phyloP scores from a whole-genome alignment of 331 rosid species.

The Erythrophleum ivorense region DNA sequence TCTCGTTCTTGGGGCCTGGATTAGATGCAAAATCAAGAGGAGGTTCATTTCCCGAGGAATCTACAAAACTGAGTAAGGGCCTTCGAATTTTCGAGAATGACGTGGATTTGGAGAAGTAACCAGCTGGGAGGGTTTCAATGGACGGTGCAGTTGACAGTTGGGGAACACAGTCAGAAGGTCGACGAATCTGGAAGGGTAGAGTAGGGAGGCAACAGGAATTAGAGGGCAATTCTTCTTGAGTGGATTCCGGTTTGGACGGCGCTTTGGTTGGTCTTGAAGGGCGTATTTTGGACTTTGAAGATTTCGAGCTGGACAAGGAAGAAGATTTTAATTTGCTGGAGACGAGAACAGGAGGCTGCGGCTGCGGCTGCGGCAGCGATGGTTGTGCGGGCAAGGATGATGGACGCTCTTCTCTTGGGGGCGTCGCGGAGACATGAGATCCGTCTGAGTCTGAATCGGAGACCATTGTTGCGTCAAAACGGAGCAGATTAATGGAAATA shows the following conservation, averaged over 20 bases:
- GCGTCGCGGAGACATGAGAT: slow-evolving; percentile 90
- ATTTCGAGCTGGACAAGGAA: slow-evolving; percentile 40
- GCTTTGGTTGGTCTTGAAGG: slow-evolving; percentile 32
- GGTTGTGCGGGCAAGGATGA: slow-evolving; percentile 41
- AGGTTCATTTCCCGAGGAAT: slow-evolving; percentile 42
- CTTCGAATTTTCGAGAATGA: slow-evolving; percentile 71
- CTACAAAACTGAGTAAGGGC: slow-evolving; percentile 42
- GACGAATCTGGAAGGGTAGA: slow-evolving; percentile 71
- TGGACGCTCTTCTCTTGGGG: slow-evolving; percentile 65
- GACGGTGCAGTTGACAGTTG: slow-evolving; percentile 47
- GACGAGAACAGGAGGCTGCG: slow-evolving; percentile 34
- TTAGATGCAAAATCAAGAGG: slow-evolving; percentile 27
- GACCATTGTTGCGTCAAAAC: slow-evolving; percentile 48
- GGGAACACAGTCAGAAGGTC: slow-evolving; percentile 48
- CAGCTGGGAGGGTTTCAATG: slow-evolving; percentile 66
- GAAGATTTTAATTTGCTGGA: slow-evolving; percentile 47
- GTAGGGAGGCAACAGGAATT: slow-evolving; percentile 47
- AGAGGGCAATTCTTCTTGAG: slow-evolving; percentile 14
- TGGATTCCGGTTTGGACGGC: slow-evolving; percentile 11
- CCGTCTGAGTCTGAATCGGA: slow-evolving; percentile 90
- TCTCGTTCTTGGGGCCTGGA: slow-evolving; percentile 18
- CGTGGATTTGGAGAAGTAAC: slow-evolving; percentile 59
- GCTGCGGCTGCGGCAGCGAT: slow-evolving; percentile 35
- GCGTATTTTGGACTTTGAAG: slow-evolving; percentile 46
- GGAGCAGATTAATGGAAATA: not conserved